Conservation (phyloP, 306 rosid species). For the Astragalus membranaceus region DNA sequence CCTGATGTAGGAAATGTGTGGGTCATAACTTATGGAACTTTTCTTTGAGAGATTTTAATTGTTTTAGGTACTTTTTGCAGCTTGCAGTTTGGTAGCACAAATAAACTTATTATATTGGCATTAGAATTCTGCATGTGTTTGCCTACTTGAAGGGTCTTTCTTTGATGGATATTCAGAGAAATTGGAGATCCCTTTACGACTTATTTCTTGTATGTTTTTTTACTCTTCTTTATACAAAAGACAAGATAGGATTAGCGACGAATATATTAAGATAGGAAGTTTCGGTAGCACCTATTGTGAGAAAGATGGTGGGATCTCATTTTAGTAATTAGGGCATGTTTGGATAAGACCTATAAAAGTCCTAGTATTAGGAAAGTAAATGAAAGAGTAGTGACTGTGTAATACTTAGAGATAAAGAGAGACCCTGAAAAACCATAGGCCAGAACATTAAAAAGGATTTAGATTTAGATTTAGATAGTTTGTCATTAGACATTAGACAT, state of each 20-base stretch:
- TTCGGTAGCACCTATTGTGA: not conserved
- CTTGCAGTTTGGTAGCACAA: not conserved
- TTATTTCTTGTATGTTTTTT: not conserved
- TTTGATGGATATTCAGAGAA: not conserved
- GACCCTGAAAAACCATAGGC: not conserved
- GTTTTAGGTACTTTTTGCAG: not conserved
- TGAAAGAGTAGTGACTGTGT: not conserved
- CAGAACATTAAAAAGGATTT: not conserved
- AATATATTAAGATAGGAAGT: not conserved
- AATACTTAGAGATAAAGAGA: not conserved
- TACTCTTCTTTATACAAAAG: not conserved
- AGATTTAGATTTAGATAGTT: not conserved
- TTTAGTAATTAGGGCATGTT: not conserved
- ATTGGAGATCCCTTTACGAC: not conserved
- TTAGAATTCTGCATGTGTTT: not conserved
- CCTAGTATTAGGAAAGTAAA: not conserved
- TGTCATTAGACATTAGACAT: not conserved
- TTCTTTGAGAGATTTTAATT: not conserved
- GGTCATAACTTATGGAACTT: not conserved
- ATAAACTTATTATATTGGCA: not conserved
- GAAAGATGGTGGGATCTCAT: not conserved
- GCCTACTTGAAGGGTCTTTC: not conserved
- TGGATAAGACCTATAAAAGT: not conserved
- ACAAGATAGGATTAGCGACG: not conserved
- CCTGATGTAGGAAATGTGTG: not conserved